Evolutionary conservation across 306 rosid genomes (phyloP), one percentile per base, ranked within the genome.

Genomic region (Acacia melanoxylon): DNA sequence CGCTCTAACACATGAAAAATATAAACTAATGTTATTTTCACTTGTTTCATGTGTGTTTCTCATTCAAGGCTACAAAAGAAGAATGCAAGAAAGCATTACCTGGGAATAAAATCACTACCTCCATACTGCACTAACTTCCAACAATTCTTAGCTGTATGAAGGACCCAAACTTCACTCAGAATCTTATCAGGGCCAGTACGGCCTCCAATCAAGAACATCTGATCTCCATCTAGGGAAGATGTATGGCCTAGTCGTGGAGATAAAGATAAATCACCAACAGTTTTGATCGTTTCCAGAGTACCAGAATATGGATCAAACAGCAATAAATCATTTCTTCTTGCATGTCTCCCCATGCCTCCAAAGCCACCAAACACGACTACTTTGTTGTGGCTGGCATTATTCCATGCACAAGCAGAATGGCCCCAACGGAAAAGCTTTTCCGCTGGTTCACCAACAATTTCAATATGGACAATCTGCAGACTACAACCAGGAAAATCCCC

Each of bases 291-390:
- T 62, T 86, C 88, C 82, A 93, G 85, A 24, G 79, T 76, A 80
- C 93, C 94, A 75, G 81, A 86, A 66, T 46, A 61, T 24, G 93
- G 80, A 89, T 92, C 89, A 75, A 95, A 88, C 75, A 86, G 85
- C 80, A 93, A 81, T 68, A 83, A 83, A 76, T 85, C 88, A 83
- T 87, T 91, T 83, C 94, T 89, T 80, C 98, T 88, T 0, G 89
- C 94, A 89, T 93, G 99, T 76, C 97, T 92, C 42, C 99, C 99
- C 72, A 78, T 11, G 72, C 99, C 98, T 86, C 99, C 99, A 87
- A 95, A 95, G 54, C 99, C 99, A 85, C 98, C 98, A 85, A 88
- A 95, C 33, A 90, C 89, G 24, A 92, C 44, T 46, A 92, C 74
- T 84, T 85, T 88, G 45, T 72, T 83, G 68, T 45, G 83, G 68